Base-by-base conservation (phyloP, 2,329 filamentous ascomycete species). In the Calonectria pseudoturangicola region DNA sequence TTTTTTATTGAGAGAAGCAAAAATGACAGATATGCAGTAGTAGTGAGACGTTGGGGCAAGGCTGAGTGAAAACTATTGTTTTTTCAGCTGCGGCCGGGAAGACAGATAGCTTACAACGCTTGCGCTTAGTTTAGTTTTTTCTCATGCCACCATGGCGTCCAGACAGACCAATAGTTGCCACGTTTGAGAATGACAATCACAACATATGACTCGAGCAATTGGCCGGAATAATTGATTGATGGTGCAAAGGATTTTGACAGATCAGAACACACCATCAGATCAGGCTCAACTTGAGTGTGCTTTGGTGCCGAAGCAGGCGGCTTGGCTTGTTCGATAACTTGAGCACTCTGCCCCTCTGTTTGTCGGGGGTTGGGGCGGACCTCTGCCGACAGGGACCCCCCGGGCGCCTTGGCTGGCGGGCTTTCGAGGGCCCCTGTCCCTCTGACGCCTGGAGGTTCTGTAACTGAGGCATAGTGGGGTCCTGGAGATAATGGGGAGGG, bases 401-500 rank as follows among this genome's bases (percentile, higher is more conserved):
- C 65, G 58, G 56, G 41, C 64, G 27, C 65, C 50, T 66, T 70
- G 58, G 64, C 56, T 72, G 47, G 30, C 65, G 56, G 63, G 54
- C 33, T n/a, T 21, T 47, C 58, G 28, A 27, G 58, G 58, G 25
- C 62, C 69, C 70, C 65, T 72, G 70, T 43, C 56, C 69, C 56
- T 54, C 66, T 71, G 54, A 60, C 54, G n/a, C 54, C 41, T 28
- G 70, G 67, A 56, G 58, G 65, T 50, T 60, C 58, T 72, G 70
- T 68, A 72, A 68, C 65, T 72, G 69, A 68, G 39, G 69, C 67
- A 56, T 45, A 21, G 62, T 63, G 58, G 39, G 58, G 41, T 47
- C 16, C 16, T 62, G 54, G 21, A 70, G 69, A 66, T 64, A 64
- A 67, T 63, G 43, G 68, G 36, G 28, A 60, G 51, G 27, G 18